A percentile compares a stretch with the other conserved stretches of the same genome.
phyloP scores from a whole-genome alignment of 306 rosid genomes.

The Betula pendula region DNA sequence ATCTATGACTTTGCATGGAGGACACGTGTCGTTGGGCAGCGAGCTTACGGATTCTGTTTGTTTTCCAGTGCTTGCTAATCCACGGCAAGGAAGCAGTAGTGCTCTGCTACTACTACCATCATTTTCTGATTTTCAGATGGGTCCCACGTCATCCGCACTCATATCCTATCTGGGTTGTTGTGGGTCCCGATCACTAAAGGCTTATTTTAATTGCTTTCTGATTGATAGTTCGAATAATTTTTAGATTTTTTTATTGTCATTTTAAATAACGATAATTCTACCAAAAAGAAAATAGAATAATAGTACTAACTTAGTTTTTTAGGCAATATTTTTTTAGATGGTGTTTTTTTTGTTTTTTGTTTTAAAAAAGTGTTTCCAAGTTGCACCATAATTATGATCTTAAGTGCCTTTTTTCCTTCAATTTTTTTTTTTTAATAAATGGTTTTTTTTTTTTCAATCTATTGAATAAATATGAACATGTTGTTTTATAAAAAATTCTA shows the following conservation, averaged over 20 bases:
- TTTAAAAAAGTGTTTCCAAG: too few species aligned
- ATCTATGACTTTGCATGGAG: constrained; percentile 3
- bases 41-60: background rate
- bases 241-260: background rate
- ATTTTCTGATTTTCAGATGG: background rate
- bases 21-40: constrained; percentile 15
- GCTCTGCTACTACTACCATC: background rate
- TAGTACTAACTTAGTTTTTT: too few species aligned
- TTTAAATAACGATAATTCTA: too few species aligned
- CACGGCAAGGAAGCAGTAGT: background rate
- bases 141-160: background rate
- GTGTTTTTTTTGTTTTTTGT: too few species aligned
- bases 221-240: constrained; percentile 17
- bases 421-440: too few species aligned
- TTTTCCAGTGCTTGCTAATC: background rate
- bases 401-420: too few species aligned
- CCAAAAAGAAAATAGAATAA: too few species aligned
- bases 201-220: constrained; percentile 4
- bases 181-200: background rate
- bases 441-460: too few species aligned
- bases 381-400: too few species aligned
- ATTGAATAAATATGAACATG: too few species aligned
- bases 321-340: too few species aligned
- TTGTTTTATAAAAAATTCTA: too few species aligned
- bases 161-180: background rate